Percentiles rank a stretch among this genome's conserved stretches.
phyloP scores from a whole-genome alignment of 306 rosid species.

The Boehmeria nivea region DNA sequence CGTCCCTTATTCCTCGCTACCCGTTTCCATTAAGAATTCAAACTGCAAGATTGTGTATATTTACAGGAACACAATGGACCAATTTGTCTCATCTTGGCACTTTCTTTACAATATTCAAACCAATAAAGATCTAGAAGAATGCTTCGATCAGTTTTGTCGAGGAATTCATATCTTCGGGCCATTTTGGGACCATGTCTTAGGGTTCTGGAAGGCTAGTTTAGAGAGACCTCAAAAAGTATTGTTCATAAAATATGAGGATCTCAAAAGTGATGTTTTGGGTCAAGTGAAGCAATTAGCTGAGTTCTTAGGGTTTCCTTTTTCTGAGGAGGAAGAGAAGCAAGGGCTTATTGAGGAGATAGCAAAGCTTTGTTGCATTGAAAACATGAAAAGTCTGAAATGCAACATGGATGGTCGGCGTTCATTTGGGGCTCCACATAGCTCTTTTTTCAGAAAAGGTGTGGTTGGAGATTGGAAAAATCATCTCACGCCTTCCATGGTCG shows the following conservation, averaged over 20 bases:
- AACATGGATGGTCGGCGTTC: not conserved
- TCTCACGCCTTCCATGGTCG: not conserved
- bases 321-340: not conserved
- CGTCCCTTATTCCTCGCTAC: not conserved
- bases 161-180: not conserved
- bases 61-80: not conserved
- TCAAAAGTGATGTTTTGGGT: not conserved
- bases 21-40: not conserved
- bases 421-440: not conserved
- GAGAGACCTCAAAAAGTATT: not conserved
- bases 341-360: not conserved
- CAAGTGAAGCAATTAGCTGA: not conserved
- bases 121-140: not conserved
- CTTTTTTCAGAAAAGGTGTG: not conserved
- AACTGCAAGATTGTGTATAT: slow-evolving; percentile 3
- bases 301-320: not conserved
- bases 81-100: not conserved
- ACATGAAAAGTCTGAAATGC: not conserved
- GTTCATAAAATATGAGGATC: not conserved
- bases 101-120: not conserved
- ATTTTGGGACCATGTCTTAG: not conserved
- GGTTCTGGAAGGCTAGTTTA: not conserved
- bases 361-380: not conserved
- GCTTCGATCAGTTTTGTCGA: not conserved
- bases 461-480: not conserved